These are phyloP conservation scores for Verticillium tricorpus DNA, from an alignment of 2,329 filamentous ascomycete species.

Conservation along the genomic window DNA sequence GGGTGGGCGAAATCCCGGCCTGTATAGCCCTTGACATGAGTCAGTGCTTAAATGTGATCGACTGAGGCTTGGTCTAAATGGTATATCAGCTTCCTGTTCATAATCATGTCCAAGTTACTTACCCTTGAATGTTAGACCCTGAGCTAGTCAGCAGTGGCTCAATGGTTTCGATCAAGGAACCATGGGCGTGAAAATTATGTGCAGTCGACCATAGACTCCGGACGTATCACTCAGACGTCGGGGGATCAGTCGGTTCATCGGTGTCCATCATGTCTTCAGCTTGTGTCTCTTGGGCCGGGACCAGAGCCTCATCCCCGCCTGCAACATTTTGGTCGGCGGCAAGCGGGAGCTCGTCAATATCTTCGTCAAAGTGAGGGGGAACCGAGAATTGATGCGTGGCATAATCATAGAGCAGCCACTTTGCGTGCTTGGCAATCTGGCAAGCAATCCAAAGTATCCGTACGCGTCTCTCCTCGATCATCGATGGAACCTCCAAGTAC, in stretches of 20 bases:
- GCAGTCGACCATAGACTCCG: no score
- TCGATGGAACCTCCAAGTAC: slow-evolving; percentile 56
- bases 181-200: no score
- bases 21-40: no score
- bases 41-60: no score
- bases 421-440: slow-evolving; percentile 34
- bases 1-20: no score
- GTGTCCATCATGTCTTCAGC: neutral
- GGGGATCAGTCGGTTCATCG: neutral
- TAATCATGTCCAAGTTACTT: no score
- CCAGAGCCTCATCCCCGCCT: neutral
- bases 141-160: no score
- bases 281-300: neutral
- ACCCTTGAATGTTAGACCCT: no score
- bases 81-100: no score
- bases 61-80: no score
- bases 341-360: neutral
- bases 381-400: slow-evolving; percentile 33
- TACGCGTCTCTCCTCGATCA: slow-evolving; percentile 51
- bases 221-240: neutral
- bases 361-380: slow-evolving; percentile 25
- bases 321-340: neutral
- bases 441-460: slow-evolving; percentile 56
- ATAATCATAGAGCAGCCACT: slow-evolving; percentile 43
- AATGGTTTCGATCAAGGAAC: no score